Evolutionary conservation across 2,329 filamentous ascomycete species (phyloP), one percentile per base, ranked within the genome.

Genomic region (Pseudocercospora musae): DNA sequence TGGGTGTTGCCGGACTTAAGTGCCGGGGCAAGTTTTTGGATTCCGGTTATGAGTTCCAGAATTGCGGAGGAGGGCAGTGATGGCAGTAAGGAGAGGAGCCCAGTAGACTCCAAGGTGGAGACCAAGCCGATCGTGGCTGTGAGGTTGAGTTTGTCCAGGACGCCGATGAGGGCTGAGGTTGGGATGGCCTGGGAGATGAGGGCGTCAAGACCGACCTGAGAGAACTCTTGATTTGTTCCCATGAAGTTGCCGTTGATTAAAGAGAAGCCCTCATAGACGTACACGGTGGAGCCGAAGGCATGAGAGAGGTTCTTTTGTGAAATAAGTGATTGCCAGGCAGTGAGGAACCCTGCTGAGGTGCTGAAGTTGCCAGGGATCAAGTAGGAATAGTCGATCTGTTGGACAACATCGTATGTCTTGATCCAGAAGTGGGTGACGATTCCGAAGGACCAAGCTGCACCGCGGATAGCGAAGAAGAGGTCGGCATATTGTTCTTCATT

Each of bases 401-500:
- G 59, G 6, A 62, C 46, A 4, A 66, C 58, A 33, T 74, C 66
- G 7, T 60, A 29, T 4, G 65, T 74, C 25, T 69, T 42, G 23
- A 68, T 48, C 9, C 46, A 58, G 55, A 69, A 69, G 15, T 59
- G 55, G 31, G 70, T 72, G 10, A 71, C 64, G 31, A 72, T 66
- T 13, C 70, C 70, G 49, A 71, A 71, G 9, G 60, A 67, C 53
- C 62, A 64, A 7, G 65, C 67, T 9, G 69, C 70, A 25, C 69
- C 69, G n/a, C 61, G 61, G 5, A 71, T 49, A 18, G 69, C 70
- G 60, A 67, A 71, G 68, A 68, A 71, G 31, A 72, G 60, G 52
- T 72, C 70, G 1, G 64, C 42, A 33, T 68, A 55, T n/a, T 62
- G 48, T 10, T 59, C 55, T 23, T 64, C 71, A 0, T 80, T 82